phyloP scores from a whole-genome alignment of 331 rosid genomes.

The Pyracantha coccinea region DNA sequence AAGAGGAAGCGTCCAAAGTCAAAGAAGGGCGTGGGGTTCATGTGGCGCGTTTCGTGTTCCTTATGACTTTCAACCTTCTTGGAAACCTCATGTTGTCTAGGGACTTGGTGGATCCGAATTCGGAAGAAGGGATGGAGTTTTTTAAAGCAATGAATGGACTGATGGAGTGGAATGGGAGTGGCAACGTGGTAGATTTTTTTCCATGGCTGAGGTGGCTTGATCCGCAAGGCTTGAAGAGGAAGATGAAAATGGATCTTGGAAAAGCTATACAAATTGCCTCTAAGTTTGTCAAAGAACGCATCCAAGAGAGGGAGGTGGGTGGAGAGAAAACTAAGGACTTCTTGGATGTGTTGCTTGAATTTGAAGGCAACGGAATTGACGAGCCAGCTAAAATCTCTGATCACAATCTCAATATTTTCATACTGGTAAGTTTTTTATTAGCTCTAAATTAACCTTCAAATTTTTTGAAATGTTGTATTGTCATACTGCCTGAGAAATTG shows the following conservation, averaged over 20 bases:
- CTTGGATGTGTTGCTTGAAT: slow-evolving; percentile 55
- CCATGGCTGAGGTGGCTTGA: slow-evolving; percentile 56
- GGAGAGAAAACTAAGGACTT: slow-evolving; percentile 29
- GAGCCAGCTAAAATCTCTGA: slow-evolving; percentile 32
- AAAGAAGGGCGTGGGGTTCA: slow-evolving; percentile 22
- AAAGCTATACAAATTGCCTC: slow-evolving; percentile 41
- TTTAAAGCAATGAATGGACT: slow-evolving; percentile 37
- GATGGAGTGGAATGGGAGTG: slow-evolving; percentile 51
- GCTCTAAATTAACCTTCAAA: too few relatives aligned
- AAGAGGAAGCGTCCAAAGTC: slow-evolving; percentile 22
- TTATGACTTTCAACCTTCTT: slow-evolving; percentile 48
- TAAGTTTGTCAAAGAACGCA: slow-evolving; percentile 32
- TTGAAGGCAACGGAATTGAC: slow-evolving; percentile 28
- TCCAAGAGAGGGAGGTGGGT: neutral
- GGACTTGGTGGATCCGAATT: slow-evolving; percentile 44
- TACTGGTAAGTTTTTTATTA: slow-evolving; percentile 29
- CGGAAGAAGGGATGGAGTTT: slow-evolving; percentile 40
- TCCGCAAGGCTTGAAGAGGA: slow-evolving; percentile 44
- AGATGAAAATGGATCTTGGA: slow-evolving; percentile 61
- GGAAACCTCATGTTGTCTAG: slow-evolving; percentile 58
- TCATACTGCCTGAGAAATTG: too few relatives aligned
- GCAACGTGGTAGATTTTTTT: slow-evolving; percentile 39
- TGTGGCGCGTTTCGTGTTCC: slow-evolving; percentile 45
- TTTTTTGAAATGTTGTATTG: too few relatives aligned
- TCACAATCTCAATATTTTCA: slow-evolving; percentile 42